Evolutionary conservation across 2,329 filamentous ascomycete species (phyloP).

Genomic region (Raffaelea arxii): DNA sequence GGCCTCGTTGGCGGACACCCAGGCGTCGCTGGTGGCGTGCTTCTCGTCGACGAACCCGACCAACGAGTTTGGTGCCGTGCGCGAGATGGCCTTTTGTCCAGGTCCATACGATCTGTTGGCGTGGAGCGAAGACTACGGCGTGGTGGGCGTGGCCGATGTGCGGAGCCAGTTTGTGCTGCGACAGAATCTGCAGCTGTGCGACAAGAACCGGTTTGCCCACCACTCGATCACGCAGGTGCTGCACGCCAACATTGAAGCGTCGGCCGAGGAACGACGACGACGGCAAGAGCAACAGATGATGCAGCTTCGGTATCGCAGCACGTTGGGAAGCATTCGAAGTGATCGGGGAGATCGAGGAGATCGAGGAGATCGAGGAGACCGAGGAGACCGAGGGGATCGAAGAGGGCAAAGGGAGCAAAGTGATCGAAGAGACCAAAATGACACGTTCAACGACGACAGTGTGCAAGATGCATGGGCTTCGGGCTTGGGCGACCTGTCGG

Average conservation of each 20-base stretch:
- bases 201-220: conserved; percentile 40
- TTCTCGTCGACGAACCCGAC: conserved; percentile 70
- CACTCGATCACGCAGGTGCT: conserved; percentile 34
- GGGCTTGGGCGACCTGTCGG: too few relatives aligned
- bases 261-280: conserved; percentile 31
- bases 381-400: too few relatives aligned
- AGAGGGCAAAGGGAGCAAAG: conserved; percentile 10
- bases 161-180: conserved; percentile 56
- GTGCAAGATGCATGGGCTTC: too few relatives aligned
- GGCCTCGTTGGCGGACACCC: conserved; percentile 30
- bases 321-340: too few relatives aligned
- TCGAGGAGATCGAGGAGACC: too few relatives aligned
- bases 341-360: too few relatives aligned
- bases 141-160: conserved; percentile 64
- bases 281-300: conserved; percentile 22
- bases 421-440: too few relatives aligned
- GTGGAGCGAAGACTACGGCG: conserved; percentile 83
- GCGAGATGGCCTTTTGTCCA: conserved; percentile 87
- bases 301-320: too few relatives aligned
- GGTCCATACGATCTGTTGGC: conserved; percentile 83
- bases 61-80: conserved; percentile 65
- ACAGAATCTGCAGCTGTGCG: conserved; percentile 58
- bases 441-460: too few relatives aligned
- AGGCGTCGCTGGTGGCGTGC: conserved; percentile 58
- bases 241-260: conserved; percentile 15